phyloP scores from a whole-genome alignment of 2,329 filamentous ascomycete genomes.

The Mycogone perniciosa region DNA sequence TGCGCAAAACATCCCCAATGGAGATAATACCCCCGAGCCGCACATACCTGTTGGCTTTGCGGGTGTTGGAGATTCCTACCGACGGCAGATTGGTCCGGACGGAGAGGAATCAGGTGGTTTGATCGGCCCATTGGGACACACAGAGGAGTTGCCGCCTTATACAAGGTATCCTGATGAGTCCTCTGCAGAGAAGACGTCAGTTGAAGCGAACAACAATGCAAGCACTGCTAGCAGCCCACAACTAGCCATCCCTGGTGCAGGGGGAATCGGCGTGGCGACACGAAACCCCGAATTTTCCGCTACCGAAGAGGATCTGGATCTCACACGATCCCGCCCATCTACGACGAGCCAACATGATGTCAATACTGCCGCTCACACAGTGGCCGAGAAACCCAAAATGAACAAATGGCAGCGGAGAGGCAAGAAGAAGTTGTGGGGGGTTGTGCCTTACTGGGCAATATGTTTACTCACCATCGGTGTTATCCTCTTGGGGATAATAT shows the following conservation, averaged over 20 bases:
- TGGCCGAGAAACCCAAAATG: slow-evolving; percentile 42
- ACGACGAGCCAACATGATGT: slow-evolving; percentile 48
- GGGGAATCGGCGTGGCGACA: slow-evolving; percentile 54
- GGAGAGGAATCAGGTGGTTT: slow-evolving; percentile 84
- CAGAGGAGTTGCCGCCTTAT: slow-evolving; percentile 87
- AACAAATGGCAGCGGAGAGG: slow-evolving; percentile 49
- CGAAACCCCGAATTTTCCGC: slow-evolving; percentile 58
- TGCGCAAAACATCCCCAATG: slow-evolving; percentile 60
- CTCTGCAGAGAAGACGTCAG: slow-evolving; percentile 47
- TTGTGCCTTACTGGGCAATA: slow-evolving; percentile 58
- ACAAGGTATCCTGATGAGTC: slow-evolving; percentile 77
- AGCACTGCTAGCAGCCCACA: slow-evolving; percentile 2
- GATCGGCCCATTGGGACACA: slow-evolving; percentile 80
- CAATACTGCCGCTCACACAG: slow-evolving; percentile 40
- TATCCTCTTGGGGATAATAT: slow-evolving; percentile 47
- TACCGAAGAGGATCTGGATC: slow-evolving; percentile 45
- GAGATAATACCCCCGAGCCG: slow-evolving; percentile 42
- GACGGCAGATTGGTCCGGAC: slow-evolving; percentile 66
- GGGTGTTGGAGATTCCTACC: slow-evolving; percentile 59
- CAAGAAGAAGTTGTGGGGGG: slow-evolving; percentile 49
- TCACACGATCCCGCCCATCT: slow-evolving; percentile 45
- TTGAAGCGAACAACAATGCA: slow-evolving; percentile 15
- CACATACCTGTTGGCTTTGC: slow-evolving; percentile 69
- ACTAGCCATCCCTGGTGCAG: slow-evolving; percentile 46
- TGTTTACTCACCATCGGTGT: slow-evolving; percentile 42